phyloP scores from a whole-genome alignment of 2,329 filamentous ascomycete species.

The Ilyonectria destructans region DNA sequence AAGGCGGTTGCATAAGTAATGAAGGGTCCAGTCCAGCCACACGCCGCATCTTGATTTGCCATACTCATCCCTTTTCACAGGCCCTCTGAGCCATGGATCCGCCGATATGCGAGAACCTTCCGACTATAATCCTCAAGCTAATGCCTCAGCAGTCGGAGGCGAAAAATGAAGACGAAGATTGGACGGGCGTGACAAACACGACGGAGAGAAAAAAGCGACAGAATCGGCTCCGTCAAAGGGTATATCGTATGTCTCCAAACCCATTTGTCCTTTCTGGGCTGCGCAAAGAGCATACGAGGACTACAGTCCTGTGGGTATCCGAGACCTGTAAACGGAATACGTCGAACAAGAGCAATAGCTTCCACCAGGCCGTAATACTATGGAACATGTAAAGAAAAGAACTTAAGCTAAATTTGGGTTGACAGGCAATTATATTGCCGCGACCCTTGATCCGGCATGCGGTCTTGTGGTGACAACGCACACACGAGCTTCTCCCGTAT shows the following conservation, averaged over 20 bases:
- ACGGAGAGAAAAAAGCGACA: slow-evolving; percentile 1
- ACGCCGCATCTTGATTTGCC: neutral
- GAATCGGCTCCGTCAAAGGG: slow-evolving; percentile 4
- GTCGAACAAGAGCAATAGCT: no score
- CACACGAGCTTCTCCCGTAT: no score
- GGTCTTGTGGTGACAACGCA: no score
- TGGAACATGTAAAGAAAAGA: no score
- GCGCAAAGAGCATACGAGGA: neutral
- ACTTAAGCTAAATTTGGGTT: no score
- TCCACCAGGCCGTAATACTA: no score
- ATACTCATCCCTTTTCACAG: neutral
- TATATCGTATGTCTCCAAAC: neutral
- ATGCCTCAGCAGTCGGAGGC: slow-evolving; percentile 11
- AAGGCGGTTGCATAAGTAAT: slow-evolving; percentile 8
- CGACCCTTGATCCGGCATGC: no score
- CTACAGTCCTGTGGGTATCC: no score
- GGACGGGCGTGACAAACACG: slow-evolving; percentile 6
- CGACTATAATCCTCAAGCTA: neutral
- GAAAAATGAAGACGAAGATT: neutral
- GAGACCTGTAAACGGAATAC: no score
- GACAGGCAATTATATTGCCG: no score
- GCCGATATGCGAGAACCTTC: neutral
- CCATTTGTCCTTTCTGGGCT: neutral
- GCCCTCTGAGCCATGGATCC: slow-evolving; percentile 4
- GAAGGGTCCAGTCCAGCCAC: neutral